These are phyloP conservation scores for Trichosporon faecale DNA, from an alignment of 1,284 basidiomycete species.

Conservation along the genomic window DNA sequence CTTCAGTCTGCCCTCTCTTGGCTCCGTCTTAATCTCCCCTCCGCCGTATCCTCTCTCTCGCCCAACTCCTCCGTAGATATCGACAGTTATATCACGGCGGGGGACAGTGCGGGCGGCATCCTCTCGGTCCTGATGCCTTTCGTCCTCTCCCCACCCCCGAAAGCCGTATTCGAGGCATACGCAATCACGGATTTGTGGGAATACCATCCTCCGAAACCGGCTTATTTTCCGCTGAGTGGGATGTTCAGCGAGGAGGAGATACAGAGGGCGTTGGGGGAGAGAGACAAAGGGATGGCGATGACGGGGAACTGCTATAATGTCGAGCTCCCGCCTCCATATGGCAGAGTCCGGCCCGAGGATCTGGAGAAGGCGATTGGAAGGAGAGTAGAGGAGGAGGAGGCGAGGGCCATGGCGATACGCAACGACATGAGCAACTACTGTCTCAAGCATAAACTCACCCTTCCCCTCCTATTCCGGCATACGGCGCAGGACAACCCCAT, in stretches of 20 bases:
- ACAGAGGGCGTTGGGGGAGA: background rate
- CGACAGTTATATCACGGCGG: slow-evolving; percentile 29
- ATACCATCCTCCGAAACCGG: slow-evolving; percentile 10
- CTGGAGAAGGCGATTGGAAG: background rate
- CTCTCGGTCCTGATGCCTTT: slow-evolving; percentile 13
- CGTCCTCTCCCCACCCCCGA: background rate
- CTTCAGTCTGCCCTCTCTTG: slow-evolving; percentile 25
- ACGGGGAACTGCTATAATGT: slow-evolving; percentile 14
- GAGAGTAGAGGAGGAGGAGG: background rate
- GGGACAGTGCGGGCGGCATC: slow-evolving; percentile 37
- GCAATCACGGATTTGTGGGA: slow-evolving; percentile 30
- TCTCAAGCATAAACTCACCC: background rate
- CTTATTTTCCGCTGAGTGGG: background rate
- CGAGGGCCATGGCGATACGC: background rate
- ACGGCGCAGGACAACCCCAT: slow-evolving; percentile 11
- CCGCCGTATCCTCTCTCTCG: background rate
- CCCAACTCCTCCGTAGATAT: slow-evolving; percentile 18
- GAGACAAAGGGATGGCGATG: slow-evolving; percentile 21
- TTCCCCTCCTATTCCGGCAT: slow-evolving; percentile 19
- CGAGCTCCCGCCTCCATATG: slow-evolving; percentile 6
- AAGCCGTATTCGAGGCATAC: slow-evolving; percentile 27
- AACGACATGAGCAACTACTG: slow-evolving; percentile 13
- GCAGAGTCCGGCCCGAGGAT: background rate
- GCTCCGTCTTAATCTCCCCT: slow-evolving; percentile 25
- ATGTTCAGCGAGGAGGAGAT: background rate